These are phyloP conservation scores for Gnomoniopsis smithogilvyi DNA, from an alignment of 2,329 filamentous ascomycete genomes.

Conservation along the genomic window DNA sequence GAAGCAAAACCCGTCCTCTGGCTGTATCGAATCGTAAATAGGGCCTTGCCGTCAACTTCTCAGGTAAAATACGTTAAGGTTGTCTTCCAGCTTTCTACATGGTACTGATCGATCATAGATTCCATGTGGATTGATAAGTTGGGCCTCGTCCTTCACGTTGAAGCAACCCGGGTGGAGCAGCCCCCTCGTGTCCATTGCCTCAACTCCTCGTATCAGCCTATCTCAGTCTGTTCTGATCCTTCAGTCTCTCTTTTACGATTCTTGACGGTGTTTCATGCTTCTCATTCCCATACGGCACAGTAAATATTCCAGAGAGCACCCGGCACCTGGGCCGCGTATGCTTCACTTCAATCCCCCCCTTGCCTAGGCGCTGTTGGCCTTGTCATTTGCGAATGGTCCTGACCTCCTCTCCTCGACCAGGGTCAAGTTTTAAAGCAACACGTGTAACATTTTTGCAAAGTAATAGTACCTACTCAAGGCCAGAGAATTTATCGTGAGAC, in stretches of 20 bases:
- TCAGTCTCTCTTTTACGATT: neutral
- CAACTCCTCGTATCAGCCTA: neutral
- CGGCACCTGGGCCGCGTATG: neutral
- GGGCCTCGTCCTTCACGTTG: neutral
- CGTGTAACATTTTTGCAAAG: neutral
- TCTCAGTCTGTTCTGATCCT: neutral
- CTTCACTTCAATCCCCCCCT: neutral
- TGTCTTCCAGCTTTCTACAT: neutral
- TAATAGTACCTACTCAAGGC: neutral
- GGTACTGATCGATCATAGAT: neutral
- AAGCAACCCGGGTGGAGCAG: neutral
- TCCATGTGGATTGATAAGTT: neutral
- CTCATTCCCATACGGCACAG: neutral
- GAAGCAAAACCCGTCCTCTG: neutral
- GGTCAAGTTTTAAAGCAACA: neutral
- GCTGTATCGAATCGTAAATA: neutral
- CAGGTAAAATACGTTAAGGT: neutral
- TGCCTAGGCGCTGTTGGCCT: neutral
- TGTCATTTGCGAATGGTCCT: neutral
- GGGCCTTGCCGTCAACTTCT: neutral
- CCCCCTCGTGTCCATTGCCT: neutral
- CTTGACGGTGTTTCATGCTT: neutral
- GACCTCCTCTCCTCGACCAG: neutral
- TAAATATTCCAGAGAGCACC: neutral
- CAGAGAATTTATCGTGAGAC: neutral